These are phyloP conservation scores for Macrophomina phaseolina DNA, from an alignment of 2,329 filamentous ascomycete genomes.

Conservation along the genomic window DNA sequence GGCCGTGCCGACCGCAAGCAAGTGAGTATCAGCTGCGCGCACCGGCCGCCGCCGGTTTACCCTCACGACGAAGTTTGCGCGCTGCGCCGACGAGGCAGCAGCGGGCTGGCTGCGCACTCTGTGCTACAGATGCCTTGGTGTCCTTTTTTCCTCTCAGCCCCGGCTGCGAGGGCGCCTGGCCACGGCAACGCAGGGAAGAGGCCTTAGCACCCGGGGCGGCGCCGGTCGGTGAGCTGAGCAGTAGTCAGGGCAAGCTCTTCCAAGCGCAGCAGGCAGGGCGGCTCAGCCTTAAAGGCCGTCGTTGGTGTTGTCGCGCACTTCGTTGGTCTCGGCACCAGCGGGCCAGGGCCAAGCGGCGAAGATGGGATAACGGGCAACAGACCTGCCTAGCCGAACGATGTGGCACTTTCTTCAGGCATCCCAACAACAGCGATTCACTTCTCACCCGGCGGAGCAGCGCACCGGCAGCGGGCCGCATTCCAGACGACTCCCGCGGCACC, in stretches of 20 bases:
- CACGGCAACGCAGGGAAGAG: neutral
- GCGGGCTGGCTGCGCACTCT: conserved; percentile 1
- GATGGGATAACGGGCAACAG: conserved; percentile 23
- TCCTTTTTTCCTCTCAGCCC: neutral
- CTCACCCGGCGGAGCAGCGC: conserved; percentile 22
- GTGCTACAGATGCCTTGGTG: conserved; percentile 4
- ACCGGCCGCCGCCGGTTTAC: neutral
- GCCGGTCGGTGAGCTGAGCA: conserved; percentile 5
- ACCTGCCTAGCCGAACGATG: conserved; percentile 22
- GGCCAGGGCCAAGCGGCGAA: conserved; percentile 25
- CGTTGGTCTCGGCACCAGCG: conserved; percentile 21
- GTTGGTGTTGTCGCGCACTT: neutral
- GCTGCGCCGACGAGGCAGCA: neutral
- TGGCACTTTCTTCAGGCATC: conserved; percentile 19
- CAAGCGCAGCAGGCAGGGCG: neutral
- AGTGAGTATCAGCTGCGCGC: neutral
- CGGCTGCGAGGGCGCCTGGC: conserved; percentile 9
- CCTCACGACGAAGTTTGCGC: neutral
- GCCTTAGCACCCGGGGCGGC: neutral
- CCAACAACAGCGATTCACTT: conserved; percentile 21
- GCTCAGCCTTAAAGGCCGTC: conserved; percentile 4
- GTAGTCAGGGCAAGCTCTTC: conserved; percentile 1
- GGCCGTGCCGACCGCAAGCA: neutral
- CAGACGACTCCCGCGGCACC: conserved; percentile 11
- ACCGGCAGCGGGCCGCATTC: conserved; percentile 19